Evolutionary conservation across 2,329 filamentous ascomycete species (phyloP), one percentile per base, ranked within the genome.

Genomic region (Hypoxylon rubiginosum): DNA sequence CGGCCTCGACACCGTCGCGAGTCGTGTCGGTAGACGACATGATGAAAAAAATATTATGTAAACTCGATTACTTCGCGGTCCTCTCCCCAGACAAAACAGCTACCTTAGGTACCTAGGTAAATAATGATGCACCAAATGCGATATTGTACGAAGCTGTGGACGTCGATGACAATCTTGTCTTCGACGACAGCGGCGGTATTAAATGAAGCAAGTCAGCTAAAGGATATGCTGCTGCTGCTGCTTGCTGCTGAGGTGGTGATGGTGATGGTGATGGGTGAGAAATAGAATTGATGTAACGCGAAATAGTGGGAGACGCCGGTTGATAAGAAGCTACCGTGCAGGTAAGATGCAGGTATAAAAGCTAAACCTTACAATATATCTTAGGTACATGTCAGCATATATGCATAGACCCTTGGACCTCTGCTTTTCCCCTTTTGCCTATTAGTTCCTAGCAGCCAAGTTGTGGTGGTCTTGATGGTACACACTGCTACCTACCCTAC

Each of bases 11-110:
- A n/a, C 41, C 28, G 2, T 72, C 66, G 58, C 51, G n/a, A 24
- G 49, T 64, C 46, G 58, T 62, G 50, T 64, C 66, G 46, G 66
- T 53, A 32, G 72, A 63, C 74, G n/a, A n/a, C n/a, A n/a, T n/a
- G n/a, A 76, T 76, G 54, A 34, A 43, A 32, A 34, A 46, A 58
- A 50, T 53, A 36, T 19, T 64, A 55, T 30, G 46, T 45, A 62
- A 54, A 24, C 36, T 62, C 32, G 54, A 50, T 21, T 9, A 61
- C 53, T 53, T 36, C 24, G 34, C 21, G 13, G 63, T 30, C 19
- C 13, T 58, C 28, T 49, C 39, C 32, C 9, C 24, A 21, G n/a
- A 54, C 5, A 10, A 34, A 45, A 46, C 39, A 15, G 41, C 55
- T 54, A 43, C n/a, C n/a, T 34, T 30, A 15, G n/a, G n/a, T n/a